Conservation (phyloP, 2,329 filamentous ascomycete species). For the Bipolaris gigantea region DNA sequence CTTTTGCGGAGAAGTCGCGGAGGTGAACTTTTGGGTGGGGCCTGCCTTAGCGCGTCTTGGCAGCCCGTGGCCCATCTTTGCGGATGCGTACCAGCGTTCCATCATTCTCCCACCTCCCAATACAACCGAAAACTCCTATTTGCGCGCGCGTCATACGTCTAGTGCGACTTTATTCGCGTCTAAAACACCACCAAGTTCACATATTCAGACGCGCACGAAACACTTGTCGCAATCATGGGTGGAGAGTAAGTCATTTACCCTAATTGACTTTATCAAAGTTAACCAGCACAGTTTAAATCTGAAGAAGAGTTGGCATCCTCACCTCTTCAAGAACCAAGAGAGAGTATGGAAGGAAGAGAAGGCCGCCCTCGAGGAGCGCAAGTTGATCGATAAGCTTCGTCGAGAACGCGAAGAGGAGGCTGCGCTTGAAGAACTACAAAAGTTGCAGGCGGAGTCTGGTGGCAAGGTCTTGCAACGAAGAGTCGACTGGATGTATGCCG, state of each 20-base stretch:
- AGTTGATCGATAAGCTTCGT: constrained; percentile 85
- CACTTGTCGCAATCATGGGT: constrained; percentile 66
- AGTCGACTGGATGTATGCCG: constrained; percentile 98
- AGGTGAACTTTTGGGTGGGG: constrained; percentile 30
- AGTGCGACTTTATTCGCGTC: constrained; percentile 43
- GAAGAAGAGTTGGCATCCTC: constrained; percentile 87
- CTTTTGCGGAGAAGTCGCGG: constrained; percentile 32
- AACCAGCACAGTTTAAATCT: constrained; percentile 65
- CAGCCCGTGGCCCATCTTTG: constrained; percentile 11
- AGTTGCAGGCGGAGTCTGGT: constrained; percentile 78
- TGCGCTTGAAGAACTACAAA: constrained; percentile 86
- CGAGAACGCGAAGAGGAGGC: constrained; percentile 95
- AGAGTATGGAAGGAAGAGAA: constrained; percentile 90
- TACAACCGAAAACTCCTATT: background rate
- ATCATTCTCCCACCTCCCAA: background rate
- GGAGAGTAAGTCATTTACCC: constrained; percentile 59
- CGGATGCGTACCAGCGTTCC: constrained; percentile 8
- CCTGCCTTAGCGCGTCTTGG: constrained; percentile 5
- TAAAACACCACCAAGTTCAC: background rate
- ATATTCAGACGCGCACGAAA: background rate
- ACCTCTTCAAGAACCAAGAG: constrained; percentile 85
- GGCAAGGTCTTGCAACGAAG: constrained; percentile 77
- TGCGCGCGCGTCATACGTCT: background rate
- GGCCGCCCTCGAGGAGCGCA: constrained; percentile 90
- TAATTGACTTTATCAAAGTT: no score